phyloP scores from a whole-genome alignment of 371 early-diverging fungal genomes.

The Syncephalastrum sp. region DNA sequence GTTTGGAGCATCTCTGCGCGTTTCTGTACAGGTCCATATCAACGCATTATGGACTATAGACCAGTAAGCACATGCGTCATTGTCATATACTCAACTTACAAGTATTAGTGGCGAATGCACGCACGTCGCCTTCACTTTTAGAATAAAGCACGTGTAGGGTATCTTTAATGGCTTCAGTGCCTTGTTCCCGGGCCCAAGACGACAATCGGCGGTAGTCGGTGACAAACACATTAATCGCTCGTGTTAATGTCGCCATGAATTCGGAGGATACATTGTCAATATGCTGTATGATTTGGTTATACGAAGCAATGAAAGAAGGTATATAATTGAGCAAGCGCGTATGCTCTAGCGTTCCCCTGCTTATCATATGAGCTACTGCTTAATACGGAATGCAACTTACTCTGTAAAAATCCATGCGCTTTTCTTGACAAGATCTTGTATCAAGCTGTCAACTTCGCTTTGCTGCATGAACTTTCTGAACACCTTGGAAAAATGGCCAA shows the following conservation, averaged over 20 bases:
- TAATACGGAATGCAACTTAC: slow-evolving; percentile 26
- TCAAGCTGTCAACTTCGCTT: slow-evolving; percentile 45
- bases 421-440: slow-evolving; percentile 51
- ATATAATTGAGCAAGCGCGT: slow-evolving; percentile 45
- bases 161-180: slow-evolving; percentile 43
- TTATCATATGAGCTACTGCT: not conserved
- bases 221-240: slow-evolving; percentile 47
- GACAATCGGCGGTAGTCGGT: slow-evolving; percentile 40
- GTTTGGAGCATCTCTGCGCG: no score
- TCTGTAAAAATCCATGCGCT: slow-evolving; percentile 58
- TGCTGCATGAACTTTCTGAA: slow-evolving; percentile 44
- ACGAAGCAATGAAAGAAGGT: slow-evolving; percentile 66
- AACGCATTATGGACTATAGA: slow-evolving; percentile 58
- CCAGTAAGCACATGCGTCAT: not conserved
- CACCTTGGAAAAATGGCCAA: slow-evolving; percentile 71
- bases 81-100: slow-evolving; percentile 33
- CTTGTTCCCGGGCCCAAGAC: slow-evolving; percentile 36
- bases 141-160: slow-evolving; percentile 51
- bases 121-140: slow-evolving; percentile 50
- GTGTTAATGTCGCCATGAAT: slow-evolving; percentile 48
- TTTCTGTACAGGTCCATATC: slow-evolving; percentile 50
- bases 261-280: slow-evolving; percentile 44
- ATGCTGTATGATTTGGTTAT: slow-evolving; percentile 53
- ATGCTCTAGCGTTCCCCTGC: slow-evolving; percentile 36
- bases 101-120: slow-evolving; percentile 41